Conservation (phyloP, 2,329 filamentous ascomycete genomes). For the Epichloe brachyelytri region DNA sequence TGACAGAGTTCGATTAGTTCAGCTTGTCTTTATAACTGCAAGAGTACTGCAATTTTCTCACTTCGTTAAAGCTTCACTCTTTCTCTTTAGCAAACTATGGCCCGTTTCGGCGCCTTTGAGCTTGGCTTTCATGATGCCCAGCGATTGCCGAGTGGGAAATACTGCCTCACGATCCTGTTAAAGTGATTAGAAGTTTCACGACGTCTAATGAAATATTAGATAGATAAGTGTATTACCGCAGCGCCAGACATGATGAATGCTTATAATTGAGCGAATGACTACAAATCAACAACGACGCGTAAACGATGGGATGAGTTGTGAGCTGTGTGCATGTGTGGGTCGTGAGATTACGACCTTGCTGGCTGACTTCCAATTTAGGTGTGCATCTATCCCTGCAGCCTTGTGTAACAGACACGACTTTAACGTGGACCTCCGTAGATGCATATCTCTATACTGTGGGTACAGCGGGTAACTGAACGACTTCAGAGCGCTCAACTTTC, state of each 20-base stretch:
- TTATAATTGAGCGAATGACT: neutral
- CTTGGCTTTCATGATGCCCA: conserved; percentile 96
- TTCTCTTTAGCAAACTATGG: conserved; percentile 89
- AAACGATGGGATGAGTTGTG: neutral
- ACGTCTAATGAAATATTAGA: neutral
- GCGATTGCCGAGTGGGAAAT: conserved; percentile 93
- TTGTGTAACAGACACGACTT: too few species aligned
- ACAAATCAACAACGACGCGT: neutral
- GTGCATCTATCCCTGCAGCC: too few species aligned
- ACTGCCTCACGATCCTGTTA: conserved; percentile 80
- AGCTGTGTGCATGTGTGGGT: neutral
- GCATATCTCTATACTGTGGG: neutral
- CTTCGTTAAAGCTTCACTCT: conserved; percentile 97
- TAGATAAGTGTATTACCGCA: conserved; percentile 10
- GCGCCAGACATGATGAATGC: conserved; percentile 20
- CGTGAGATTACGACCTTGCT: neutral
- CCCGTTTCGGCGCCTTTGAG: conserved; percentile 87
- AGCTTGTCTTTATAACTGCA: neutral
- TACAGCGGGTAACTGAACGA: neutral
- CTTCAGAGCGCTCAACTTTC: neutral
- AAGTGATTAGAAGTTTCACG: neutral
- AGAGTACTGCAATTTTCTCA: conserved; percentile 27
- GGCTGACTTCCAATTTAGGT: too few species aligned
- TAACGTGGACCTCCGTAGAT: neutral
- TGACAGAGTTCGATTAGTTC: neutral